These are phyloP conservation scores for Takashimella tepidaria DNA, from an alignment of 1,284 basidiomycete species.

Conservation along the genomic window DNA sequence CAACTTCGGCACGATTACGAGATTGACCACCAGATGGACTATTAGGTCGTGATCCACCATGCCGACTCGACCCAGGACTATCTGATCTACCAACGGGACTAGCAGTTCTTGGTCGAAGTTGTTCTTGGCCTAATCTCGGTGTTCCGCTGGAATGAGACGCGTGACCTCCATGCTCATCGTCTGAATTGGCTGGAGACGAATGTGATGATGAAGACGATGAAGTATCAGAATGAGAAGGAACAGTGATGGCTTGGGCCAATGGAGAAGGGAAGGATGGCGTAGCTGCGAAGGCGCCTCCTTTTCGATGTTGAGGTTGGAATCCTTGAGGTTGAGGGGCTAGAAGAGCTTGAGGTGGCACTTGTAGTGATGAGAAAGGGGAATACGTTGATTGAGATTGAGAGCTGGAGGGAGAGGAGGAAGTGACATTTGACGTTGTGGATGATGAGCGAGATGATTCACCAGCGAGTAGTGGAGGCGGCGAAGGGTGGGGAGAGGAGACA, in stretches of 20 bases:
- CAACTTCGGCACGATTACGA: constrained; percentile 10
- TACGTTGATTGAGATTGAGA: too few relatives aligned
- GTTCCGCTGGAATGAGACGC: constrained; percentile 16
- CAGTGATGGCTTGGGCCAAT: constrained; percentile 41
- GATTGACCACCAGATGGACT: constrained; percentile 16
- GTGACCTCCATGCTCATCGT: constrained; percentile 17
- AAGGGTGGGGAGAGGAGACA: constrained; percentile 19
- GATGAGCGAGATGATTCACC: not conserved
- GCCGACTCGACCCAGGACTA: constrained; percentile 19
- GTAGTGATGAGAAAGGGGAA: constrained; percentile 15
- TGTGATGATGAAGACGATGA: constrained; percentile 37
- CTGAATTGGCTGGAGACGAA: constrained; percentile 25
- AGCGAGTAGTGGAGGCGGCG: constrained; percentile 9
- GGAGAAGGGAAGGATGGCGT: constrained; percentile 46
- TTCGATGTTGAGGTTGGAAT: constrained; percentile 27
- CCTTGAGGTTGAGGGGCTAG: constrained; percentile 19
- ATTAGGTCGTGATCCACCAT: constrained; percentile 25
- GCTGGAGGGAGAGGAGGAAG: constrained; percentile 1
- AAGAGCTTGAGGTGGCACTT: constrained; percentile 15
- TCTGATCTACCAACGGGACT: constrained; percentile 17
- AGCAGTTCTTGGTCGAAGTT: constrained; percentile 18
- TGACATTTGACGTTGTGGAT: not conserved
- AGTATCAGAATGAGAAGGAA: constrained; percentile 35
- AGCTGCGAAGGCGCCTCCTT: constrained; percentile 38
- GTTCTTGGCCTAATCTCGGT: constrained; percentile 13